A percentile compares a stretch with the other conserved stretches of the same genome.
phyloP scores from a whole-genome alignment of 1,139 yeast species.

The Geotrichum carabidarum region DNA sequence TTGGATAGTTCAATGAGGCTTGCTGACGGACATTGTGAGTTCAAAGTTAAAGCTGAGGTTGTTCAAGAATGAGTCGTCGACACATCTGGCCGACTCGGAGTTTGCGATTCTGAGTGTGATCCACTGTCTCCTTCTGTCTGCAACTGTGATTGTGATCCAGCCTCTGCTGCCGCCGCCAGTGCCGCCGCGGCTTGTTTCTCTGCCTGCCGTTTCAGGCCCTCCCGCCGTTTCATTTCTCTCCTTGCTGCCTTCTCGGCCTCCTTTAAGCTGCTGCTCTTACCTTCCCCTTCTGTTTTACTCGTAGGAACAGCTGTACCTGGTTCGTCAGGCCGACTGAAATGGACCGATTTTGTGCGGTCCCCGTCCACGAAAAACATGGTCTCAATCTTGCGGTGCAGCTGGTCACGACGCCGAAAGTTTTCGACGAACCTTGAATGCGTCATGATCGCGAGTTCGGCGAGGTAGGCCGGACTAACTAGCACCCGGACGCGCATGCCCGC shows the following conservation, averaged over 20 bases:
- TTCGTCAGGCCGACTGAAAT: background rate
- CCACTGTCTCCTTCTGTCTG: no score
- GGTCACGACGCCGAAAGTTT: conserved; percentile 14
- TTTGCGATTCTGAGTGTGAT: no score
- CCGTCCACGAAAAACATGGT: background rate
- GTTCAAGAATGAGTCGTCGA: no score
- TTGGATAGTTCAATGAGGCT: no score
- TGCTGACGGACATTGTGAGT: no score
- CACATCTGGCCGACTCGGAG: no score
- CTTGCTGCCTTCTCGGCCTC: conserved; percentile 4
- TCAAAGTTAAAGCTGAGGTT: no score
- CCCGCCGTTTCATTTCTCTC: conserved; percentile 3
- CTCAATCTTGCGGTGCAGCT: background rate
- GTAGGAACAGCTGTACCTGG: no score
- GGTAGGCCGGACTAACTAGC: conserved; percentile 33
- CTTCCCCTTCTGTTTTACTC: background rate
- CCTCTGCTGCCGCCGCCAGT: background rate
- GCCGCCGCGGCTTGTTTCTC: conserved; percentile 1
- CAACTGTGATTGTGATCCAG: background rate
- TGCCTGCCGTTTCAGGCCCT: conserved; percentile 4
- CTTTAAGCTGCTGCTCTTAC: background rate
- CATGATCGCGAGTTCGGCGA: conserved; percentile 27
- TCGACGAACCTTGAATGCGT: conserved; percentile 15
- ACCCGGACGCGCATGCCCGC: conserved; percentile 30
- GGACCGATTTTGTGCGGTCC: background rate